Conservation (phyloP, 306 rosid genomes). For the Vicia villosa region DNA sequence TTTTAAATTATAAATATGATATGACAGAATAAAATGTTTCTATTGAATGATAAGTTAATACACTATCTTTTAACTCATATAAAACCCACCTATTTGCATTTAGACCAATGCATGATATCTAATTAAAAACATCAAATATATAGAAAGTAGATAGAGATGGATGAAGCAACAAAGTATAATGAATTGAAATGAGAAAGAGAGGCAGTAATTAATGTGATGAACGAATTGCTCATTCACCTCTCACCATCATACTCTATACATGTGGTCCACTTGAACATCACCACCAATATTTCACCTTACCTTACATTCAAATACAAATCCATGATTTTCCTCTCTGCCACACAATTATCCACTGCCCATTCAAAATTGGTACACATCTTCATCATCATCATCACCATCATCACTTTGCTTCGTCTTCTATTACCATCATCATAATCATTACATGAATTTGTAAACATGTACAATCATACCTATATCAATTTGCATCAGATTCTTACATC, state of each 20-base stretch:
- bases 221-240: conserved; percentile 36
- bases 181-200: conserved; percentile 31
- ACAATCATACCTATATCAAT: conserved; percentile 57
- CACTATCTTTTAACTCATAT: too few relatives aligned
- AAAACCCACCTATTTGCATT: not conserved
- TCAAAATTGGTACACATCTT: conserved; percentile 54
- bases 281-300: conserved; percentile 32
- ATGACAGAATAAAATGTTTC: too few relatives aligned
- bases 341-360: conserved; percentile 56
- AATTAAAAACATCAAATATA: not conserved
- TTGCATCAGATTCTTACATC: conserved; percentile 23
- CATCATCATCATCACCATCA: conserved; percentile 46
- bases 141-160: conserved; percentile 2
- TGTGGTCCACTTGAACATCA: conserved; percentile 69
- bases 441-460: conserved; percentile 42
- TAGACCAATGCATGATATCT: conserved; percentile 12
- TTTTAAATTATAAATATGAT: too few relatives aligned
- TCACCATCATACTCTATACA: conserved; percentile 33
- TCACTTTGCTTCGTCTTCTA: conserved; percentile 39
- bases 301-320: conserved; percentile 48
- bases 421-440: conserved; percentile 38
- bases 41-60: too few relatives aligned
- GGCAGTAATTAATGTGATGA: conserved; percentile 20
- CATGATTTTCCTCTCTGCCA: conserved; percentile 47
- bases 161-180: conserved; percentile 22